Percentiles rank a stretch among this genome's conserved stretches.
These are phyloP conservation scores for Paraphoma sp. DNA, from an alignment of 2,329 filamentous ascomycete species.

Conservation along the genomic window DNA sequence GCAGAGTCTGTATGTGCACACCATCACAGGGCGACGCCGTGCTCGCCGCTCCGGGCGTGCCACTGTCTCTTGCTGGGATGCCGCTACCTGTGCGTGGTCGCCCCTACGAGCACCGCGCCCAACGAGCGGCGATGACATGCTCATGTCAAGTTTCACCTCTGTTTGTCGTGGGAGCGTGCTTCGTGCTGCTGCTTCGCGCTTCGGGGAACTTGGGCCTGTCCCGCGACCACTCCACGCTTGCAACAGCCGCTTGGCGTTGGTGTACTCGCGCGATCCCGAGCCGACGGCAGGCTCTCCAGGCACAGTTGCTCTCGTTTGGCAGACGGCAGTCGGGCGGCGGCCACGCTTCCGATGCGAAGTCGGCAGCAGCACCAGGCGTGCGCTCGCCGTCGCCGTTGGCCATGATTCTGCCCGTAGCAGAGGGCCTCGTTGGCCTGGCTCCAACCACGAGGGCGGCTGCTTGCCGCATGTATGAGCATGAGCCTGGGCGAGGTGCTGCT, in stretches of 20 bases:
- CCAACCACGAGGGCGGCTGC: slow-evolving; percentile 10
- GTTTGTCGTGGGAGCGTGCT: slow-evolving; percentile 9
- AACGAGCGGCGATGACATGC: not conserved
- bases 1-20: too few species aligned
- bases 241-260: slow-evolving; percentile 15
- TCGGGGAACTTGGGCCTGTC: slow-evolving; percentile 18
- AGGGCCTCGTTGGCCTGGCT: slow-evolving; percentile 10
- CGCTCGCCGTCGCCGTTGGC: slow-evolving; percentile 10
- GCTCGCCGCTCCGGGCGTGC: slow-evolving; percentile 11
- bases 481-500: slow-evolving; percentile 4
- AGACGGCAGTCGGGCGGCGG: slow-evolving; percentile 6
- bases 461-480: slow-evolving; percentile 14
- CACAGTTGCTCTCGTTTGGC: too few species aligned
- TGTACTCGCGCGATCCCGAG: slow-evolving; percentile 15
- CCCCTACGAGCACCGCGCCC: not conserved
- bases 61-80: too few species aligned
- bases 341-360: slow-evolving; percentile 16
- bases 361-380: slow-evolving; percentile 1
- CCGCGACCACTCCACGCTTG: slow-evolving; percentile 18
- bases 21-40: slow-evolving; percentile 9
- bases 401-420: slow-evolving; percentile 12
- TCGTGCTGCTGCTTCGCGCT: slow-evolving; percentile 8
- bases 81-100: not conserved
- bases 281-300: slow-evolving; percentile 18
- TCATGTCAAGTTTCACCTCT: slow-evolving; percentile 2